Evolutionary conservation across 139 green algal genomes (phyloP).

Genomic region (Coelastrella sp.): DNA sequence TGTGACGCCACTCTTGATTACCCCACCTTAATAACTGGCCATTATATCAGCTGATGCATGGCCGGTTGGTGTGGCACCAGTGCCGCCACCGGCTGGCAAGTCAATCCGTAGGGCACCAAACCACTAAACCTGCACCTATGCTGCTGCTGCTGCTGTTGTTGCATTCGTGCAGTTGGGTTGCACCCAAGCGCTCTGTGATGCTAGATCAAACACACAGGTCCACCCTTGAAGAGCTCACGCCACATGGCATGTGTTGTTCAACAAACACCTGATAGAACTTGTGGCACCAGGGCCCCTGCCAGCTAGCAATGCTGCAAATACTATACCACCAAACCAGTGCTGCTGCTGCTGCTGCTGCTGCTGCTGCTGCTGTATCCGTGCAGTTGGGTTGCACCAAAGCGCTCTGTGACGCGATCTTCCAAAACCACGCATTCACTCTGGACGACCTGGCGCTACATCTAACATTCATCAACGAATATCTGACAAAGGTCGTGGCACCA

Average conservation of each 20-base stretch:
- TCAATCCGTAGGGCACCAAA: too few species aligned
- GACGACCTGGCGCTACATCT: not conserved
- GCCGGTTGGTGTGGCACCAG: not conserved
- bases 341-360: not conserved
- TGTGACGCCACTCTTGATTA: too few species aligned
- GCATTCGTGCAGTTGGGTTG: not conserved
- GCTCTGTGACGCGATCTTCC: slow-evolving; percentile 22
- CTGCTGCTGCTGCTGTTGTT: not conserved
- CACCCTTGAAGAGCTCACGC: not conserved
- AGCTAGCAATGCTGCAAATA: not conserved
- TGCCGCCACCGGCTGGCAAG: not conserved
- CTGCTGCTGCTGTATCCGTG: not conserved
- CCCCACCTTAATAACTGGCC: too few species aligned
- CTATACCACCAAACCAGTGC: not conserved
- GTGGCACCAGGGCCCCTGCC: not conserved
- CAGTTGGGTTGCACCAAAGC: slow-evolving; percentile 25
- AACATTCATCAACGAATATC: slow-evolving; percentile 28
- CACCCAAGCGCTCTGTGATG: slow-evolving; percentile 23
- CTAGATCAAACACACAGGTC: not conserved
- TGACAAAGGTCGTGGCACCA: not conserved
- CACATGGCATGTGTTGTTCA: not conserved
- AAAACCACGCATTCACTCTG: not conserved
- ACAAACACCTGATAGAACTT: slow-evolving; percentile 4
- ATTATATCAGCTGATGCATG: too few species aligned
- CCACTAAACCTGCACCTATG: not conserved